Base-by-base conservation (phyloP, 257 asterid genomes). In the Solanum pimpinellifolium region DNA sequence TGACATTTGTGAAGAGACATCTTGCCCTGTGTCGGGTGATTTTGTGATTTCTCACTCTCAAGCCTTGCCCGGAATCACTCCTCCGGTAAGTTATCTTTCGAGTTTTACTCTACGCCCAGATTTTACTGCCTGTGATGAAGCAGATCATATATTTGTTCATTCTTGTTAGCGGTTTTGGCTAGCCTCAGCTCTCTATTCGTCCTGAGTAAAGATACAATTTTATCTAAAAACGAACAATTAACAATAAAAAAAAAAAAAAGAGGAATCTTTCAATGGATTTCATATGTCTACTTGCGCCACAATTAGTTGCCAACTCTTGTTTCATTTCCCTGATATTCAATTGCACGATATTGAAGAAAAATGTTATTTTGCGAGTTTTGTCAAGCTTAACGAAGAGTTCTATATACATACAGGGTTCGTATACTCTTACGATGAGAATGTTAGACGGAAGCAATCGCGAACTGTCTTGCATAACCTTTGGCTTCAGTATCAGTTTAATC, bases 11-110 rank as follows among this genome's bases (percentile, higher is more conserved):
- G 5, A 60, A 68, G 90, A 89, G 70, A 78, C 86, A 6, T 21
- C 35, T 49, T 92, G 94, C 86, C 93, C 94, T 8, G 76, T 90
- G 68, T 65, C 87, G 4, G 94, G 92, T 39, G 89, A 92, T 65
- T 92, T 90, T 62, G 88, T 87, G 72, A 74, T 92, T 35, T 86
- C 91, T 66, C 90, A 88, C 62, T 27, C 92, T n/a, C 82, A 86
- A 77, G 86, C 86, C 14, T 83, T 92, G 82, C 91, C 92, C 44
- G 88, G 87, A 73, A 7, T 88, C 49, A 87, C 91, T 46, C 92
- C 92, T 33, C 90, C 91, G 3, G 90, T 91, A 85, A 90, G 89
- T 83, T 83, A 46, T 85, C 86, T 56, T 52, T 46, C 72, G 10
- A 11, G n/a, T 83, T 82, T 27, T 47, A 14, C 7, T 86, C 7